Evolutionary conservation across 139 green algal genomes (phyloP), one percentile per base, ranked within the genome.

Genomic region (Chlorella sp.): DNA sequence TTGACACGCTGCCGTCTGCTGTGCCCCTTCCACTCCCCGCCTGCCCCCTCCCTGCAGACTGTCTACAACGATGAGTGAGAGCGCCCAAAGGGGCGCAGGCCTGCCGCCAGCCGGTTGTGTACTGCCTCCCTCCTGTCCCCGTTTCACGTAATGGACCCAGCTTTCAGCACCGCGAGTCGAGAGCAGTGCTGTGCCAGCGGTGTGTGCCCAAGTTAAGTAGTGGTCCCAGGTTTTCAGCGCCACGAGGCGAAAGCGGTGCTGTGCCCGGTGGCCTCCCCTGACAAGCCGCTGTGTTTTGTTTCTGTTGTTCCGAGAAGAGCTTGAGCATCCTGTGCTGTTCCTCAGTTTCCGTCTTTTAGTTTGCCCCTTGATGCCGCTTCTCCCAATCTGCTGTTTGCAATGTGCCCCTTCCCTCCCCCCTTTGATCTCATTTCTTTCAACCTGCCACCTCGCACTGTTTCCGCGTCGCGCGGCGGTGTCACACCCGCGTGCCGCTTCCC

Each of bases 1-100:
- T 57, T 57, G 48, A 57, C 48, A 9, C 48, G 48, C 48, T 57
- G 48, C 48, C 48, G 48, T 9, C 48, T 57, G 48, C 48, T 57
- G 48, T 57, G 9, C 48, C 48, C 48, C 48, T 57, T 9, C 48
- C 48, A 5, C 48, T 5, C 48, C 48, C 48, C 48, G 9, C 48
- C 48, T 57, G 48, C 48, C n/a, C n/a, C n/a, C 48, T 57, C 48
- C 48, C 48, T 57, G 48, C 48, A 57, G 48, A 88, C 66, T 77
- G 60, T 86, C 57, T 84, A 85, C 15, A 42, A 30, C 32, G 81
- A 86, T 53, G 81, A 86, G 48, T 57, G 48, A 57, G 48, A 57
- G 48, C 48, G 48, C 9, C 48, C 48, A 57, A 9, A n/a, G n/a
- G n/a, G n/a, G n/a, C n/a, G n/a, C n/a, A n/a, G n/a, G n/a, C n/a